A percentile compares a stretch with the other conserved stretches of the same genome.
phyloP scores from a whole-genome alignment of 371 early-diverging fungal genomes.

The Syncephalastrum monosporum region DNA sequence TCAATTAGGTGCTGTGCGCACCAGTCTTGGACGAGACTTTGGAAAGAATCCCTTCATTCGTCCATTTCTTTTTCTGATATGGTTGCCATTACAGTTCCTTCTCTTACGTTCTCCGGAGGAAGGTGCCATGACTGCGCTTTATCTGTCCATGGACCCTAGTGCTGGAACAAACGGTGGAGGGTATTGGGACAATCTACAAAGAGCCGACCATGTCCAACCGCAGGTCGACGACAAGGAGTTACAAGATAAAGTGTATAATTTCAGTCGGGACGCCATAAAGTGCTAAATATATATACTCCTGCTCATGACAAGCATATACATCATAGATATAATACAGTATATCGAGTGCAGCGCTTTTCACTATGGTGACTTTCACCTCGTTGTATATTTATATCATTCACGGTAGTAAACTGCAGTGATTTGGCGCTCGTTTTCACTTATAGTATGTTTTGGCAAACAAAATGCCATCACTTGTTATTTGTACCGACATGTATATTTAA shows the following conservation, averaged over 20 bases:
- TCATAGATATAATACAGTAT: too few species aligned
- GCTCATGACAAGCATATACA: too few species aligned
- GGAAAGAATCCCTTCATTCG: constrained; percentile 5
- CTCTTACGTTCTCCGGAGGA: constrained; percentile 11
- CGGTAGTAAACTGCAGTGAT: too few species aligned
- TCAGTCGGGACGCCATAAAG: neutral
- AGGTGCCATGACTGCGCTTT: constrained; percentile 21
- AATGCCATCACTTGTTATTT: too few species aligned
- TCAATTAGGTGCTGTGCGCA: constrained; percentile 6
- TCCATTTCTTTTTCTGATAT: neutral
- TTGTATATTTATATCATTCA: too few species aligned
- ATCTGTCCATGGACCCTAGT: constrained; percentile 12
- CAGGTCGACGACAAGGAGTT: neutral
- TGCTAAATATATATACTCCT: neutral
- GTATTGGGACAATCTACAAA: constrained; percentile 6
- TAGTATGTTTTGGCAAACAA: too few species aligned
- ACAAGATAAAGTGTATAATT: constrained; percentile 1
- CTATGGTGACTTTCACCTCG: too few species aligned
- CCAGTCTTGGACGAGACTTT: constrained; percentile 4
- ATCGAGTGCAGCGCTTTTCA: too few species aligned
- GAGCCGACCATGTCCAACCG: neutral
- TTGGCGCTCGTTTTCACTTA: too few species aligned
- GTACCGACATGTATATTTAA: too few species aligned
- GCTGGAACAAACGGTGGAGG: neutral
- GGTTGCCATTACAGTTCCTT: constrained; percentile 10